Evolutionary conservation across 1,284 basidiomycete species (phyloP).

Genomic region (Malassezia sp.): DNA sequence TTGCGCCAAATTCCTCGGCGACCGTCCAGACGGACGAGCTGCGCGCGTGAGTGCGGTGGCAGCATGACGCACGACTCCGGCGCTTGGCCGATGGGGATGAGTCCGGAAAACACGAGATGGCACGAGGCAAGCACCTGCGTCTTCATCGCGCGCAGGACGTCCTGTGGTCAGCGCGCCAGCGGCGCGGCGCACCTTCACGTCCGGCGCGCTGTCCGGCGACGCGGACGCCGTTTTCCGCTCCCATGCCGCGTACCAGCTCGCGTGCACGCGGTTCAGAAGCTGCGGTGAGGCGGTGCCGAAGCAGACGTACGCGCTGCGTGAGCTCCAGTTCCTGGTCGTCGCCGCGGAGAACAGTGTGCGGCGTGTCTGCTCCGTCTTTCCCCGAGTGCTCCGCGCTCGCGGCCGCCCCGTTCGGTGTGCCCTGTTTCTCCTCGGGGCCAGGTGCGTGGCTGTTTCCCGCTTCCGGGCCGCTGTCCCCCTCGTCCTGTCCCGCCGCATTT

Average conservation of each 20-base stretch:
- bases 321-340: slow-evolving; percentile 75
- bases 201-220: slow-evolving; percentile 7
- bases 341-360: slow-evolving; percentile 8
- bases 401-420: too few relatives aligned
- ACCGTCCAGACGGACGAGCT: slow-evolving; percentile 75
- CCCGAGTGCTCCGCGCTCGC: too few relatives aligned
- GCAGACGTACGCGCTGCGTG: slow-evolving; percentile 56
- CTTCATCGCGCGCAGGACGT: slow-evolving; percentile 72
- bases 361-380: background rate
- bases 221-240: slow-evolving; percentile 15
- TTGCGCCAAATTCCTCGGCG: slow-evolving; percentile 77
- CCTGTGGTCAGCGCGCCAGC: slow-evolving; percentile 49
- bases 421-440: too few relatives aligned
- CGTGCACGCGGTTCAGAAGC: slow-evolving; percentile 67
- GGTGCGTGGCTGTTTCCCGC: too few relatives aligned
- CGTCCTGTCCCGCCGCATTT: slow-evolving; percentile 17
- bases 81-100: slow-evolving; percentile 72
- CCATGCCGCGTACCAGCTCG: slow-evolving; percentile 55
- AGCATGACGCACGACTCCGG: slow-evolving; percentile 56
- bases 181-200: slow-evolving; percentile 1
- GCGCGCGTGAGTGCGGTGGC: background rate
- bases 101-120: slow-evolving; percentile 77
- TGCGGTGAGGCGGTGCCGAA: slow-evolving; percentile 46
- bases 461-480: slow-evolving; percentile 17
- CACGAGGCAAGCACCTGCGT: slow-evolving; percentile 62